Conservation (phyloP, 768 basidiomycete species). For the Lanmaoa pseudosensibilis region DNA sequence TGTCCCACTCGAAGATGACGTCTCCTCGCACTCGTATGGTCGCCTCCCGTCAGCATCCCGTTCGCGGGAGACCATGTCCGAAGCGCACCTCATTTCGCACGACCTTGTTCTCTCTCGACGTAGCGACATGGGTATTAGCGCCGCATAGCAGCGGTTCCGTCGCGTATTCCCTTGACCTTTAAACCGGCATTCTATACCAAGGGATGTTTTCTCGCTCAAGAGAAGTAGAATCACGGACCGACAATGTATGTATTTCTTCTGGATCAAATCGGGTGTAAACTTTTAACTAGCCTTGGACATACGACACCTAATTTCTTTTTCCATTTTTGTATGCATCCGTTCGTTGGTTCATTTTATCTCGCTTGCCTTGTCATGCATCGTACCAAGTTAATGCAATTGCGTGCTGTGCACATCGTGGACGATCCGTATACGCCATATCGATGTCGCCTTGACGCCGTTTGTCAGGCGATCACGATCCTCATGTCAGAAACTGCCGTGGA, state of each 20-base stretch:
- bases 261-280: constrained; percentile 22
- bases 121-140: constrained; percentile 9
- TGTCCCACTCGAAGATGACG: constrained; percentile 24
- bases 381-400: constrained; percentile 4
- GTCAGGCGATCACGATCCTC: constrained; percentile 14
- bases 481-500: constrained; percentile 14
- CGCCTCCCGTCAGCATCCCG: constrained; percentile 22
- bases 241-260: constrained; percentile 21
- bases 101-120: constrained; percentile 17
- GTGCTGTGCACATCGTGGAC: constrained; percentile 12
- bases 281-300: constrained; percentile 12
- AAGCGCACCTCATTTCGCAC: constrained; percentile 40
- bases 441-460: background rate
- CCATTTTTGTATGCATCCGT: constrained; percentile 3
- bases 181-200: background rate
- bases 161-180: background rate
- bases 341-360: constrained; percentile 15
- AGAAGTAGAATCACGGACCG: constrained; percentile 3
- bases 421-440: background rate
- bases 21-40: constrained; percentile 15
- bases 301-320: constrained; percentile 5
- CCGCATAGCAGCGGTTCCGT: constrained; percentile 8
- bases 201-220: background rate
- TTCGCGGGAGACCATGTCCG: constrained; percentile 42
- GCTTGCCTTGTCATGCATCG: background rate